phyloP scores from a whole-genome alignment of 768 basidiomycete genomes.

The Xerocomus potaroensis region DNA sequence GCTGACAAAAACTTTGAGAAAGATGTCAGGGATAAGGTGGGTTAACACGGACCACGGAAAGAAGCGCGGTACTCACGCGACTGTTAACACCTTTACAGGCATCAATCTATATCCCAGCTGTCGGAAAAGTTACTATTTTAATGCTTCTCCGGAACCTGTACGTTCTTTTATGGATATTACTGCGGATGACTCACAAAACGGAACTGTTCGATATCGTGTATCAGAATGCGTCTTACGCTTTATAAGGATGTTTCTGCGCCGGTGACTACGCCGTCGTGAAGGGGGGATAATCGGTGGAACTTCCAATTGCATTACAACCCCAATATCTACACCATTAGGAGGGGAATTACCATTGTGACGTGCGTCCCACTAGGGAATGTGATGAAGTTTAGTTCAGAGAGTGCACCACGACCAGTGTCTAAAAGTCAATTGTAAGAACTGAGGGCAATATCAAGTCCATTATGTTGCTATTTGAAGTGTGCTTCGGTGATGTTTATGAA shows the following conservation, averaged over 20 bases:
- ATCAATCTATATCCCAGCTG: slow-evolving; percentile 89
- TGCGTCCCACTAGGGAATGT: slow-evolving; percentile 15
- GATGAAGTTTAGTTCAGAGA: slow-evolving; percentile 9
- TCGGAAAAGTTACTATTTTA: slow-evolving; percentile 97
- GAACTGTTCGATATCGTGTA: not conserved
- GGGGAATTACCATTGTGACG: slow-evolving; percentile 26
- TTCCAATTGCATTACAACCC: slow-evolving; percentile 25
- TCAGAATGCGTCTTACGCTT: slow-evolving; percentile 27
- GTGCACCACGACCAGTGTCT: slow-evolving; percentile 15
- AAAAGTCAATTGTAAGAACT: slow-evolving; percentile 9
- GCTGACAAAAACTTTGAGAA: slow-evolving; percentile 96
- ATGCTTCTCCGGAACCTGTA: slow-evolving; percentile 97
- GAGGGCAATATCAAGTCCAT: slow-evolving; percentile 7
- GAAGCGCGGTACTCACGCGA: slow-evolving; percentile 9
- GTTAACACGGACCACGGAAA: slow-evolving; percentile 18
- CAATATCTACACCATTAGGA: slow-evolving; percentile 33
- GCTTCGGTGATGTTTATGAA: slow-evolving; percentile 44
- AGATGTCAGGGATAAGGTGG: slow-evolving; percentile 91
- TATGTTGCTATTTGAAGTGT: slow-evolving; percentile 36
- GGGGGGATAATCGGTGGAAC: slow-evolving; percentile 7
- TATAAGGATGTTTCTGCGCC: slow-evolving; percentile 18
- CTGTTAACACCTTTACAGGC: slow-evolving; percentile 41
- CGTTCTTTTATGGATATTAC: slow-evolving; percentile 29
- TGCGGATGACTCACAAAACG: slow-evolving; percentile 6
- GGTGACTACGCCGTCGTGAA: slow-evolving; percentile 7